phyloP scores from a whole-genome alignment of 176 grass and related monocot species.

The Oropetium thomaeum region DNA sequence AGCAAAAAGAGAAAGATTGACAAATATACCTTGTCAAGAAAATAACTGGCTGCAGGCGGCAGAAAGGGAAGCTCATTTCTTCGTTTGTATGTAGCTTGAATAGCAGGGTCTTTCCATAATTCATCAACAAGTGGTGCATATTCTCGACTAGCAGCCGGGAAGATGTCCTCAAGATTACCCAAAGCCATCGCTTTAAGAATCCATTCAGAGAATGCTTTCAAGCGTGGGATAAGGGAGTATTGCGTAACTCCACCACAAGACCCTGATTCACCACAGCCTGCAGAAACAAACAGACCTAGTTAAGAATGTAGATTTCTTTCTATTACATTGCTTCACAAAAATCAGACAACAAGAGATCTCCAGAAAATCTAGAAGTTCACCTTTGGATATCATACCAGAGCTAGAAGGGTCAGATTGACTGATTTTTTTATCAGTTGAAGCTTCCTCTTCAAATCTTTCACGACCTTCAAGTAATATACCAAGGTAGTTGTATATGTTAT shows the following conservation, averaged over 20 bases:
- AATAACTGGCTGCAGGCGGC: slow-evolving; percentile 69
- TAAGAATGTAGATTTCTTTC: background rate
- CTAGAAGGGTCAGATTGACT: slow-evolving; percentile 45
- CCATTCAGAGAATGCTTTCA: slow-evolving; percentile 91
- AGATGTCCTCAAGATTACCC: slow-evolving; percentile 89
- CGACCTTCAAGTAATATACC: slow-evolving; percentile 81
- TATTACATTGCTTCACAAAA: slow-evolving; percentile 15
- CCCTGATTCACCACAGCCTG: slow-evolving; percentile 35
- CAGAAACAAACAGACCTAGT: background rate
- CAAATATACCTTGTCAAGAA: slow-evolving; percentile 79
- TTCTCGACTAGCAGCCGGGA: slow-evolving; percentile 76
- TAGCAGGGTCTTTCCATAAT: slow-evolving; percentile 91
- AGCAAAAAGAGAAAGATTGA: background rate
- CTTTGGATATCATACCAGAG: slow-evolving; percentile 31
- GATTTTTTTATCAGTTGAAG: slow-evolving; percentile 47
- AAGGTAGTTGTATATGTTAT: slow-evolving; percentile 87
- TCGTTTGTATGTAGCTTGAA: slow-evolving; percentile 83
- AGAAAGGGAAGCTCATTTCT: slow-evolving; percentile 66
- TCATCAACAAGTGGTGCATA: slow-evolving; percentile 94
- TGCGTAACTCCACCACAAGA: slow-evolving; percentile 38
- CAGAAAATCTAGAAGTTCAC: background rate
- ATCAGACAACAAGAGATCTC: background rate
- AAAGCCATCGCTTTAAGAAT: slow-evolving; percentile 89
- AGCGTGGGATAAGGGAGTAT: slow-evolving; percentile 59
- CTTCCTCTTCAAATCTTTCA: slow-evolving; percentile 87